Conservation (phyloP, 1,284 basidiomycete species). For the Leccinum fuscescens region DNA sequence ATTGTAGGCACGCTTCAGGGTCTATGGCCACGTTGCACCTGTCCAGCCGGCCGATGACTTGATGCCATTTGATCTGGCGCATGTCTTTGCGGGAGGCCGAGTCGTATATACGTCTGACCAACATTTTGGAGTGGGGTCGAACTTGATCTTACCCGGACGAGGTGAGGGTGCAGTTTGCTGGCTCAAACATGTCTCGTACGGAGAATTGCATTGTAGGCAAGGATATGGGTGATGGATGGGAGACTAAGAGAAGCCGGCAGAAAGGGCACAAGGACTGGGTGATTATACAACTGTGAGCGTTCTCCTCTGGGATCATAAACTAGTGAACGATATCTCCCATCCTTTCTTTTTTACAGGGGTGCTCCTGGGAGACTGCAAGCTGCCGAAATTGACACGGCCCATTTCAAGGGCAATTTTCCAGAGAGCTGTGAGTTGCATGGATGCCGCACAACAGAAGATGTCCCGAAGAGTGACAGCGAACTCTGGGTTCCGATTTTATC, state of each 20-base stretch:
- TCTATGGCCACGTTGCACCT: slow-evolving; percentile 77
- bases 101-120: slow-evolving; percentile 85
- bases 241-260: slow-evolving; percentile 86
- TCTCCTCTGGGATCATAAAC: slow-evolving; percentile 1
- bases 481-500: slow-evolving; percentile 79
- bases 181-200: background rate
- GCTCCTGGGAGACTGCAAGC: slow-evolving; percentile 70
- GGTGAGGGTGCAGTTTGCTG: slow-evolving; percentile 38
- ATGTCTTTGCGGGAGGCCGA: slow-evolving; percentile 86
- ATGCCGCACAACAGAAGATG: slow-evolving; percentile 41
- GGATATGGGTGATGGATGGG: slow-evolving; percentile 99
- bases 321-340: slow-evolving; percentile 6
- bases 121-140: slow-evolving; percentile 91
- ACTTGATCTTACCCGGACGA: slow-evolving; percentile 89
- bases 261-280: slow-evolving; percentile 88
- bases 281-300: slow-evolving; percentile 80
- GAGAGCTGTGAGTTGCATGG: slow-evolving; percentile 86
- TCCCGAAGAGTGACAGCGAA: slow-evolving; percentile 39
- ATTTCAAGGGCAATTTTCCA: slow-evolving; percentile 97
- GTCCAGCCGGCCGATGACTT: slow-evolving; percentile 55
- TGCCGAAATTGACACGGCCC: slow-evolving; percentile 89
- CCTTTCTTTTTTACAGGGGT: slow-evolving; percentile 45
- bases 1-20: slow-evolving; percentile 78
- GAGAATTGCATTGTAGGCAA: slow-evolving; percentile 40
- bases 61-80: slow-evolving; percentile 77